phyloP scores from a whole-genome alignment of 345 rosid genomes.

The Aurinia saxatilis region DNA sequence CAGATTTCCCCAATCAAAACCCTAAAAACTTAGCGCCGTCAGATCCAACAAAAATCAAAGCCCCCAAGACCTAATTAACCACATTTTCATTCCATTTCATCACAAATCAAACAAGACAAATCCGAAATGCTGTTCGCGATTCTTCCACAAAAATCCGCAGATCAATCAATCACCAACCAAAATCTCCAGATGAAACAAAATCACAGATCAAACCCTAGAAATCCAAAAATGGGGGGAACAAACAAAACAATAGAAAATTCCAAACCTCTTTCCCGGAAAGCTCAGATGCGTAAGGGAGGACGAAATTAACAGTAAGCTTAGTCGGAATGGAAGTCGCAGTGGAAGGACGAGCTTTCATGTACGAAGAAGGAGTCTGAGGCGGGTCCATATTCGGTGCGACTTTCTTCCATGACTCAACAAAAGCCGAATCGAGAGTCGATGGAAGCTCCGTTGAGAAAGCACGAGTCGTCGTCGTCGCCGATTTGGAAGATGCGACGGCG shows the following conservation, averaged over 20 bases:
- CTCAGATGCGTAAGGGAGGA: conserved; percentile 62
- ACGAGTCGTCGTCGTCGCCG: conserved; percentile 28
- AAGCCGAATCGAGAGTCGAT: conserved; percentile 43
- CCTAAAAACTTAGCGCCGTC: conserved; percentile 6
- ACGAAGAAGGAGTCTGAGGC: conserved; percentile 66
- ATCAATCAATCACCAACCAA: background rate
- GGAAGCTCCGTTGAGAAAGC: conserved; percentile 46
- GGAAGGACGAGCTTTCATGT: conserved; percentile 60
- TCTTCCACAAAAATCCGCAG: conserved; percentile 9
- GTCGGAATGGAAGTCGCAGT: conserved; percentile 59
- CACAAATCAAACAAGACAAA: background rate
- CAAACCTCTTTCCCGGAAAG: conserved; percentile 58
- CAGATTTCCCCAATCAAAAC: background rate
- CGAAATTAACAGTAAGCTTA: conserved; percentile 81
- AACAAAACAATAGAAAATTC: no score
- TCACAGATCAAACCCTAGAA: conserved; percentile 5
- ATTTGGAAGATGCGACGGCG: conserved; percentile 26
- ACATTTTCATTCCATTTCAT: background rate
- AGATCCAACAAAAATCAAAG: conserved; percentile 20
- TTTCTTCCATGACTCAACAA: conserved; percentile 65
- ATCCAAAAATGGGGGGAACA: no score
- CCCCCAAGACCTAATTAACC: background rate
- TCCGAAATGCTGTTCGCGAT: background rate
- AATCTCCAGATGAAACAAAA: background rate
- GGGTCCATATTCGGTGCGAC: conserved; percentile 68